phyloP scores from a whole-genome alignment of 192 early-diverging fungal species.

The Rhizophagus sp. region DNA sequence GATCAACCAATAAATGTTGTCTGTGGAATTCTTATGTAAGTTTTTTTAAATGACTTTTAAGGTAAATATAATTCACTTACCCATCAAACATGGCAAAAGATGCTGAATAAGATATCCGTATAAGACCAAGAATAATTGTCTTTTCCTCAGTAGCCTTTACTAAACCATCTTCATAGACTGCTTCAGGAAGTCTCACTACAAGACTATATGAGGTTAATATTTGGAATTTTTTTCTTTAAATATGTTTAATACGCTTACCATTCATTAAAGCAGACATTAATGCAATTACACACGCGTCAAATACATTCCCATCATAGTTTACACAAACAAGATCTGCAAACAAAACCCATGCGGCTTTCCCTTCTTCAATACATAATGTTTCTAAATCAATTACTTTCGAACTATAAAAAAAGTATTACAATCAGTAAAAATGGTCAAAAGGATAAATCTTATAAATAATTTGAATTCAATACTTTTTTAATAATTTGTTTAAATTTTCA shows the following conservation, averaged over 20 bases:
- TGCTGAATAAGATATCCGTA: conserved; percentile 50
- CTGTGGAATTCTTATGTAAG: conserved; percentile 15
- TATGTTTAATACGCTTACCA: conserved; percentile 39
- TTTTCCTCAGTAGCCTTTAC: conserved; percentile 53
- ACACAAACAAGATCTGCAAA: conserved; percentile 90
- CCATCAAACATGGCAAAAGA: conserved; percentile 71
- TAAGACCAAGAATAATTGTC: conserved; percentile 49
- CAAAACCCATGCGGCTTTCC: conserved; percentile 83
- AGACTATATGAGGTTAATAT: conserved; percentile 16
- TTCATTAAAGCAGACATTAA: conserved; percentile 76
- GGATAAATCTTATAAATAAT: neutral
- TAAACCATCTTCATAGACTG: conserved; percentile 65
- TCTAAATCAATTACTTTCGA: conserved; percentile 62
- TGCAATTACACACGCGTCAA: conserved; percentile 84
- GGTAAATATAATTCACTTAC: conserved; percentile 31
- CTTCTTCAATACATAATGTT: conserved; percentile 76
- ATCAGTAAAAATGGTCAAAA: neutral
- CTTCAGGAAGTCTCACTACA: conserved; percentile 72
- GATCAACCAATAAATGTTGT: conserved; percentile 57
- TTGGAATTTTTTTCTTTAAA: neutral
- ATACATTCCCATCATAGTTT: conserved; percentile 86
- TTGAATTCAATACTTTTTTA: conserved; percentile 43
- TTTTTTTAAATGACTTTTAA: neutral
- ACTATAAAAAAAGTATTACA: conserved; percentile 34
- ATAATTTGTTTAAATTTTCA: conserved; percentile 71